These are phyloP conservation scores for Aethionema arabicum DNA, from an alignment of 345 rosid species.

Conservation along the genomic window DNA sequence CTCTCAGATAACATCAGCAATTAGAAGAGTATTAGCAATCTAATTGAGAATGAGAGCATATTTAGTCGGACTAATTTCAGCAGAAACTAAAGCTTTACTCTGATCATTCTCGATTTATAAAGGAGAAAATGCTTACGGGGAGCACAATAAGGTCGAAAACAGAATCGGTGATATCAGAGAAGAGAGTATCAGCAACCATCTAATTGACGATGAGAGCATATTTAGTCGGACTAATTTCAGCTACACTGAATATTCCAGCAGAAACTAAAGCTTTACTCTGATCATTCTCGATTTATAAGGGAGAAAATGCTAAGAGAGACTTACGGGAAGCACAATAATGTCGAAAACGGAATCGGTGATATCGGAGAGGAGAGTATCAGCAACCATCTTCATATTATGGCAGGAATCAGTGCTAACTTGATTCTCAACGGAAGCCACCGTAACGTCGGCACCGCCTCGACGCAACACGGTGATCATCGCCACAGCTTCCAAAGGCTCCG, in stretches of 20 bases:
- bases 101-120: background rate
- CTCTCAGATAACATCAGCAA: background rate
- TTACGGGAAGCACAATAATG: constrained; percentile 76
- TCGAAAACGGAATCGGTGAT: constrained; percentile 57
- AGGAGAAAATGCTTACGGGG: constrained; percentile 42
- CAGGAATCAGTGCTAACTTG: constrained; percentile 68
- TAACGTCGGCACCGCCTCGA: constrained; percentile 82
- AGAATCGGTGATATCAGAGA: constrained; percentile 54
- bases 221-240: background rate
- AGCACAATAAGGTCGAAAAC: constrained; percentile 75
- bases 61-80: constrained; percentile 1
- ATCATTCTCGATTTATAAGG: background rate
- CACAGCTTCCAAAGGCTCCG: constrained; percentile 96
- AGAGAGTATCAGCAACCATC: constrained; percentile 73
- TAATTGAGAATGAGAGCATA: background rate
- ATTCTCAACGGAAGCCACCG: constrained; percentile 73
- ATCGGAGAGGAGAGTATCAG: constrained; percentile 68
- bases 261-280: background rate
- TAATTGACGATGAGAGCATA: constrained; percentile 5
- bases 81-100: background rate
- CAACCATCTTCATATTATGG: constrained; percentile 75
- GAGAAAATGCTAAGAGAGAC: constrained; percentile 3
- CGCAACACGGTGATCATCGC: constrained; percentile 72
- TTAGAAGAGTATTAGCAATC: background rate
- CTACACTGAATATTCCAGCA: background rate